A percentile compares a stretch with the other conserved stretches of the same genome.
phyloP scores from a whole-genome alignment of 768 basidiomycete genomes.

The Phaeotremella skinneri region DNA sequence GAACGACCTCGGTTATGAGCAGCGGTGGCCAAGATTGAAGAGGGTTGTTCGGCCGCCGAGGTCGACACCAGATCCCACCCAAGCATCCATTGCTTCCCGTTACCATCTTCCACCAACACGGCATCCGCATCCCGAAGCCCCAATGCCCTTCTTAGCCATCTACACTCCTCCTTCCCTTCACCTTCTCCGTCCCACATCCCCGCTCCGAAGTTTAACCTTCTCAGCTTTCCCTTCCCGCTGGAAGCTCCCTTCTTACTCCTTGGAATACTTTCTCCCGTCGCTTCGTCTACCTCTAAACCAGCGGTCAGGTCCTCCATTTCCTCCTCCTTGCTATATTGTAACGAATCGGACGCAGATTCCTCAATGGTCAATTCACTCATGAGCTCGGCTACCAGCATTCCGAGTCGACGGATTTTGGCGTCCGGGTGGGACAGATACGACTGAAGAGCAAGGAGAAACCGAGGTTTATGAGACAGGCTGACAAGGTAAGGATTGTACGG shows the following conservation, averaged over 20 bases:
- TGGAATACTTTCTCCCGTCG: constrained; percentile 6
- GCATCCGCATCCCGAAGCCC: constrained; percentile 21
- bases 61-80: constrained; percentile 30
- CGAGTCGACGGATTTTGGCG: constrained; percentile 71
- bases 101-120: constrained; percentile 21
- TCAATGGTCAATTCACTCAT: constrained; percentile 46
- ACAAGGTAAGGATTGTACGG: constrained; percentile 55
- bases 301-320: constrained; percentile 39
- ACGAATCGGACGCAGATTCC: not conserved
- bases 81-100: constrained; percentile 30
- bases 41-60: constrained; percentile 1
- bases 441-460: constrained; percentile 68
- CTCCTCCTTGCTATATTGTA: constrained; percentile 11
- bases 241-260: constrained; percentile 2
- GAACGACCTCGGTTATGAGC: constrained; percentile 8
- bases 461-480: constrained; percentile 41
- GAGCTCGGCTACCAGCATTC: constrained; percentile 88
- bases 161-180: constrained; percentile 64
- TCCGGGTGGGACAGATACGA: constrained; percentile 77
- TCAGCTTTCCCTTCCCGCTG: constrained; percentile 42
- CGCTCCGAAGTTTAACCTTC: constrained; percentile 70
- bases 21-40: not conserved
- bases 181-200: constrained; percentile 72
- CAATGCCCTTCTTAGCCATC: constrained; percentile 58
- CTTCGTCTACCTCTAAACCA: constrained; percentile 37